Percentiles rank a stretch among this genome's conserved stretches.
Evolutionary conservation across 2,329 filamentous ascomycete species (phyloP).

Genomic region (Akanthomyces uredinophilus): DNA sequence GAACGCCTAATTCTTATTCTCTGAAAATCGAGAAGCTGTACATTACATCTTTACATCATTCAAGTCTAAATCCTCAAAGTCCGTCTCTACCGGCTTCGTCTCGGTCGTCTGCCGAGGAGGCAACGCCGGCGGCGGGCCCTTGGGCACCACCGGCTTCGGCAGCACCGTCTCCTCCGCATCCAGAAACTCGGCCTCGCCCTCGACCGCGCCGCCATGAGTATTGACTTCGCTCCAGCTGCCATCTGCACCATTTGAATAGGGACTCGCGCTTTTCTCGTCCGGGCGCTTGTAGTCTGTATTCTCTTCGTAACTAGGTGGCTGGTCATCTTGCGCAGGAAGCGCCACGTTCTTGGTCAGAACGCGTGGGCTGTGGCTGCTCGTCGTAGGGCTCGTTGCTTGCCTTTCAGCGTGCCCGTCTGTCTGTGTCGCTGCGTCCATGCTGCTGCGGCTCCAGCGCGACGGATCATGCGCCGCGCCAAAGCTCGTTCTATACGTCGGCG

Average conservation of each 20-base stretch:
- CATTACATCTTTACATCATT: background rate
- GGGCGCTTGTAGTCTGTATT: background rate
- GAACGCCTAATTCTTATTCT: background rate
- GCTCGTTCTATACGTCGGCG: background rate
- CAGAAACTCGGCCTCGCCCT: background rate
- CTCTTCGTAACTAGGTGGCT: background rate
- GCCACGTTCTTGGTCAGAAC: background rate
- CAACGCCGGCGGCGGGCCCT: slow-evolving; percentile 11
- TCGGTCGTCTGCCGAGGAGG: background rate
- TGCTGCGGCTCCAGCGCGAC: slow-evolving; percentile 4
- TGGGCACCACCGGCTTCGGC: slow-evolving; percentile 7
- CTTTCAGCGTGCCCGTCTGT: background rate
- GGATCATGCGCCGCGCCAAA: background rate
- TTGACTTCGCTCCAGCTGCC: background rate
- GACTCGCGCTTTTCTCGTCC: background rate
- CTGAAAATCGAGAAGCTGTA: background rate
- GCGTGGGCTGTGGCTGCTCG: background rate
- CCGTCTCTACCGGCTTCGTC: background rate
- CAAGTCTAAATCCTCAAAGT: slow-evolving; percentile 14
- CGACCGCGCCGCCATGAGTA: background rate
- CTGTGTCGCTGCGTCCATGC: slow-evolving; percentile 6
- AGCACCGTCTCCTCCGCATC: slow-evolving; percentile 1
- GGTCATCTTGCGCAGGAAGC: background rate
- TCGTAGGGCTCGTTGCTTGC: background rate
- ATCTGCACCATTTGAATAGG: background rate